Conservation (phyloP, 1,284 basidiomycete species). For the Phylloboletellus chloephorus region DNA sequence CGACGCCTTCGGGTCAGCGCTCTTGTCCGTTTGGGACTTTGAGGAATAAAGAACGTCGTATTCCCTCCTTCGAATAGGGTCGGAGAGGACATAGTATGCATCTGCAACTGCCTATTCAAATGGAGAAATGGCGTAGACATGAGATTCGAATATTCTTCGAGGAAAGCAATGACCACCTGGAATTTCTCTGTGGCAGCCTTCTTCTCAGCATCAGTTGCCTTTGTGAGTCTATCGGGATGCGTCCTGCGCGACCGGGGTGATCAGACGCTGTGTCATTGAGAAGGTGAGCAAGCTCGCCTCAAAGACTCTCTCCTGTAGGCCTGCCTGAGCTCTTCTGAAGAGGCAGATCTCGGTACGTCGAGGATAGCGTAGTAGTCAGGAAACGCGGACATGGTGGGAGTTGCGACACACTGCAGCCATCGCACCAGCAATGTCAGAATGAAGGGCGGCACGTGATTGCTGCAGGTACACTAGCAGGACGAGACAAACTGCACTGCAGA, state of each 20-base stretch:
- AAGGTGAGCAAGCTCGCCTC: slow-evolving; percentile 33
- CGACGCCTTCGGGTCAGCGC: slow-evolving; percentile 61
- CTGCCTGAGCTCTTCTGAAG: slow-evolving; percentile 68
- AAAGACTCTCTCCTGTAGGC: slow-evolving; percentile 83
- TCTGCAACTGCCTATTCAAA: slow-evolving; percentile 75
- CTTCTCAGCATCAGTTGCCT: slow-evolving; percentile 68
- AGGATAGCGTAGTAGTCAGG: slow-evolving; percentile 75
- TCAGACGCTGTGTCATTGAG: slow-evolving; percentile 6
- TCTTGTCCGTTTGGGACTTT: slow-evolving; percentile 44
- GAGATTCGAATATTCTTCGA: not conserved
- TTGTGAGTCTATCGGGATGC: slow-evolving; percentile 85
- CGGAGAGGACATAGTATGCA: slow-evolving; percentile 93
- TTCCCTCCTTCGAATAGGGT: slow-evolving; percentile 71
- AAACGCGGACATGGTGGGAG: slow-evolving; percentile 51
- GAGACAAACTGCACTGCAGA: slow-evolving; percentile 8
- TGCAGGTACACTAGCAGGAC: not conserved
- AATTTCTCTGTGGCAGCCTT: slow-evolving; percentile 76
- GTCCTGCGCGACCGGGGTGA: slow-evolving; percentile 46
- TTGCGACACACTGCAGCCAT: slow-evolving; percentile 11
- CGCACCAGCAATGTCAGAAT: slow-evolving; percentile 5
- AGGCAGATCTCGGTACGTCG: slow-evolving; percentile 52
- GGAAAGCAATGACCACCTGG: slow-evolving; percentile 45
- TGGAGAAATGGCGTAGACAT: not conserved
- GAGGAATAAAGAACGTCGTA: slow-evolving; percentile 72
- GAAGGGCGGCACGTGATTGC: slow-evolving; percentile 20